phyloP scores from a whole-genome alignment of 371 early-diverging fungal genomes.

The Encephalitozoon hellem region DNA sequence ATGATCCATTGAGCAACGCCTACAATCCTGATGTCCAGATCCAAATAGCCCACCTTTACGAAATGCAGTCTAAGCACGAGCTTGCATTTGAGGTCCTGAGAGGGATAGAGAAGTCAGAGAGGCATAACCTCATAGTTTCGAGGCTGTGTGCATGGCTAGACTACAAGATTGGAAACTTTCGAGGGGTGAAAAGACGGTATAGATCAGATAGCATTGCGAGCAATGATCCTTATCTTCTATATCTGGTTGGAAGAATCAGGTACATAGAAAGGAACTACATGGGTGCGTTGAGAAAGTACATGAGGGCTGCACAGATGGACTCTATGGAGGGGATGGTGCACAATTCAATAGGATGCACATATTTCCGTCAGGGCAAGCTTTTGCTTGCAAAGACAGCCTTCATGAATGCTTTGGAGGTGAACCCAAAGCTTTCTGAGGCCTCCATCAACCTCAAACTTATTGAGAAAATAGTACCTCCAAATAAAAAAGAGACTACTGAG shows the following conservation, averaged over 20 bases:
- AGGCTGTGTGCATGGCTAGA: slow-evolving; percentile 5
- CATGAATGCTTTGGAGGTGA: not conserved
- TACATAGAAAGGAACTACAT: not conserved
- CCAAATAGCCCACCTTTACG: slow-evolving; percentile 29
- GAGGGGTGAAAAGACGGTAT: not conserved
- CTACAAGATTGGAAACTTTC: not conserved
- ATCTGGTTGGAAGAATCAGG: not conserved
- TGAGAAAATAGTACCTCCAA: too few relatives aligned
- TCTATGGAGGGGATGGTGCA: not conserved
- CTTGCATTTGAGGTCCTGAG: not conserved
- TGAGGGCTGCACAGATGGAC: not conserved
- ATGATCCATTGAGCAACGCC: not conserved
- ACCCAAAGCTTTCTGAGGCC: not conserved
- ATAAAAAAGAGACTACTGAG: not conserved
- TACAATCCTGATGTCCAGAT: not conserved
- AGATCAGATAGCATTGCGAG: not conserved
- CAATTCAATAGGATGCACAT: not conserved
- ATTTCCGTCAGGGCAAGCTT: not conserved
- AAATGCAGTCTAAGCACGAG: slow-evolving; percentile 12
- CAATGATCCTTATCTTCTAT: not conserved
- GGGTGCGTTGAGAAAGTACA: not conserved
- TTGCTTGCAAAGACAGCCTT: not conserved
- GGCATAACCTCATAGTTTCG: not conserved
- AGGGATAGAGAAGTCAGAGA: not conserved
- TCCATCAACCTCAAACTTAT: not conserved